phyloP scores from a whole-genome alignment of 305 asterid genomes.

The Plantago coronopus region DNA sequence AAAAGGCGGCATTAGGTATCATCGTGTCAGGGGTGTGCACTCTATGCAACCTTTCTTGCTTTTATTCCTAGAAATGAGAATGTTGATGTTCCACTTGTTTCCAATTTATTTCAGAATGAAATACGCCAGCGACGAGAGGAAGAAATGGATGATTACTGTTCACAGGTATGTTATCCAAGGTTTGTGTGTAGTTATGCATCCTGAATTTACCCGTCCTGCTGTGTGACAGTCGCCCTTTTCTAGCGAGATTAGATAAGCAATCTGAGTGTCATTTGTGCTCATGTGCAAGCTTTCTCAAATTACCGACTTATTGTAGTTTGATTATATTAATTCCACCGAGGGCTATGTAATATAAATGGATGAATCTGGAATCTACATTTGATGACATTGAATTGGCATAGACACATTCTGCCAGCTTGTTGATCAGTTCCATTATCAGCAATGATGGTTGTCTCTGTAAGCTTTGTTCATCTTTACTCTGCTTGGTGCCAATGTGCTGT shows the following conservation, averaged over 20 bases:
- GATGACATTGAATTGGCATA: neutral
- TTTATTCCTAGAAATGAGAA: conserved; percentile 14
- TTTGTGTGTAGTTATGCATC: conserved; percentile 11
- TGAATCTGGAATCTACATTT: neutral
- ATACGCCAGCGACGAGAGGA: conserved; percentile 88
- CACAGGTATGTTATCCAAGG: conserved; percentile 58
- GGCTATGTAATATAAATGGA: neutral
- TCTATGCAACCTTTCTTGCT: conserved; percentile 9
- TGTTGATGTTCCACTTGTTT: conserved; percentile 18
- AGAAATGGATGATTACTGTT: conserved; percentile 96
- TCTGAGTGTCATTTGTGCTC: neutral
- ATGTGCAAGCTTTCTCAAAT: neutral
- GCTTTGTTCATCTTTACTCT: too few species aligned
- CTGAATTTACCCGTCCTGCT: conserved; percentile 11
- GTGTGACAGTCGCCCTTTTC: conserved; percentile 5
- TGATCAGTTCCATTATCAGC: neutral
- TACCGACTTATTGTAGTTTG: neutral
- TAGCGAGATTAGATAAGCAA: conserved; percentile 13
- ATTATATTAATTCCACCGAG: neutral
- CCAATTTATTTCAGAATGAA: conserved; percentile 62
- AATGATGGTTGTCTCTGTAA: too few species aligned
- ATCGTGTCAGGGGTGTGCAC: neutral
- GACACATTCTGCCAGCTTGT: neutral
- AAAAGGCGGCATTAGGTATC: too few species aligned
- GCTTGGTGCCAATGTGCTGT: too few species aligned